Evolutionary conservation across 2,329 filamentous ascomycete species (phyloP).

Genomic region (Neofusicoccum cordaticola): DNA sequence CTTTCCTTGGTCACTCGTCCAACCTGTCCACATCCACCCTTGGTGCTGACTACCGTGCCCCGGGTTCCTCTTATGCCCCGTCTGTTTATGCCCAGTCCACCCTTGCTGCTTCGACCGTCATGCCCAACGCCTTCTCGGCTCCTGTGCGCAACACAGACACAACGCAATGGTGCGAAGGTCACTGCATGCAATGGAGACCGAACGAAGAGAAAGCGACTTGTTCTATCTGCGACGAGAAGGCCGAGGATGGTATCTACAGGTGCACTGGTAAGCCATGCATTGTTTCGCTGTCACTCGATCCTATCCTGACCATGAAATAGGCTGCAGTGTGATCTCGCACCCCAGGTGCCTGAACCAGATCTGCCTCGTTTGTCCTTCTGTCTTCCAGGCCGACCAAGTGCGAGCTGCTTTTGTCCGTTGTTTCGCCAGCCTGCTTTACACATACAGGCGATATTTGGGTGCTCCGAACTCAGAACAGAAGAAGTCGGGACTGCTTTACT

Average conservation of each 20-base stretch:
- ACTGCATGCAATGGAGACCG: constrained; percentile 68
- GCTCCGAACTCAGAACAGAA: constrained; percentile 60
- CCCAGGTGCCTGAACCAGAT: constrained; percentile 59
- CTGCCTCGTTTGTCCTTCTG: constrained; percentile 63
- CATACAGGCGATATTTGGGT: constrained; percentile 62
- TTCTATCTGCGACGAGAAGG: constrained; percentile 72
- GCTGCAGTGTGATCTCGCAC: constrained; percentile 58
- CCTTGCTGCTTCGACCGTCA: constrained; percentile 77
- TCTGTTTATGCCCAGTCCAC: constrained; percentile 86
- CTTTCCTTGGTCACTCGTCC: constrained; percentile 65
- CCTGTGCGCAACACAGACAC: constrained; percentile 76
- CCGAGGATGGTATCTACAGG: constrained; percentile 70
- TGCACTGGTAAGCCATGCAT: constrained; percentile 53
- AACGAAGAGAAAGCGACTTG: constrained; percentile 63
- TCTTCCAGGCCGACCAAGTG: constrained; percentile 65
- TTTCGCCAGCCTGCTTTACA: constrained; percentile 67
- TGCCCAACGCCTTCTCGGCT: constrained; percentile 80
- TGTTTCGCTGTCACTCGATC: background rate
- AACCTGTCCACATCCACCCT: constrained; percentile 68
- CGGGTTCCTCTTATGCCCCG: constrained; percentile 61
- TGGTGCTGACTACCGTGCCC: constrained; percentile 49
- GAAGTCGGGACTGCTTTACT: constrained; percentile 60
- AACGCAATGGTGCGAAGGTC: constrained; percentile 79
- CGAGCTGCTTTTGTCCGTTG: constrained; percentile 67
- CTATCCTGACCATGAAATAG: constrained; percentile 27